phyloP scores from a whole-genome alignment of 139 green algal genomes.

The Chlorella vulgaris region DNA sequence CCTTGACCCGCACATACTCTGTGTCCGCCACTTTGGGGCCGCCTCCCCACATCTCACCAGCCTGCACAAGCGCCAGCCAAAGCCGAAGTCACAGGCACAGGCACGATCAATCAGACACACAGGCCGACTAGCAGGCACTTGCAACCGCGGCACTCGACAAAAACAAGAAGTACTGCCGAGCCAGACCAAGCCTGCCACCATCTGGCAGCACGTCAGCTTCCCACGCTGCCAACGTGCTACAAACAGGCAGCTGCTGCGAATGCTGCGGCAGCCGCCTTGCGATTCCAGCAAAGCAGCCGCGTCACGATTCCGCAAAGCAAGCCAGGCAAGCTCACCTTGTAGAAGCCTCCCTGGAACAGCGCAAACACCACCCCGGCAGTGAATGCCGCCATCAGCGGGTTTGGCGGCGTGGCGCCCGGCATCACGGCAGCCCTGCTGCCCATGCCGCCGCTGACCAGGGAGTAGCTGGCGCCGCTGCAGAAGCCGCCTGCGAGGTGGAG shows the following conservation, averaged over 20 bases:
- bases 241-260: no score
- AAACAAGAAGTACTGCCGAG: no score
- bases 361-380: constrained; percentile 78
- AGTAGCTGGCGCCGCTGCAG: constrained; percentile 77
- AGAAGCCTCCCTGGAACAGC: constrained; percentile 85
- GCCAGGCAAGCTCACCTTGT: constrained; percentile 75
- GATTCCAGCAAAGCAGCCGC: no score
- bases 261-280: no score
- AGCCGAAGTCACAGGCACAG: background rate
- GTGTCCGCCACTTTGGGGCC: constrained; percentile 12
- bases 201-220: background rate
- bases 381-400: constrained; percentile 54
- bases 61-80: constrained; percentile 17
- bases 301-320: no score
- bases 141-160: no score
- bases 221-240: background rate
- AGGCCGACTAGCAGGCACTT: no score
- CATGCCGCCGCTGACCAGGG: constrained; percentile 68
- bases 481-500: constrained; percentile 75
- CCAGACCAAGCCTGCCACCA: no score
- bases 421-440: background rate
- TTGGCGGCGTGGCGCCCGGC: constrained; percentile 29
- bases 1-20: constrained; percentile 75
- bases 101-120: no score
- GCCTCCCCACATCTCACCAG: constrained; percentile 38